phyloP scores from a whole-genome alignment of 164 flowering plant genomes.

The Vitis amurensis region DNA sequence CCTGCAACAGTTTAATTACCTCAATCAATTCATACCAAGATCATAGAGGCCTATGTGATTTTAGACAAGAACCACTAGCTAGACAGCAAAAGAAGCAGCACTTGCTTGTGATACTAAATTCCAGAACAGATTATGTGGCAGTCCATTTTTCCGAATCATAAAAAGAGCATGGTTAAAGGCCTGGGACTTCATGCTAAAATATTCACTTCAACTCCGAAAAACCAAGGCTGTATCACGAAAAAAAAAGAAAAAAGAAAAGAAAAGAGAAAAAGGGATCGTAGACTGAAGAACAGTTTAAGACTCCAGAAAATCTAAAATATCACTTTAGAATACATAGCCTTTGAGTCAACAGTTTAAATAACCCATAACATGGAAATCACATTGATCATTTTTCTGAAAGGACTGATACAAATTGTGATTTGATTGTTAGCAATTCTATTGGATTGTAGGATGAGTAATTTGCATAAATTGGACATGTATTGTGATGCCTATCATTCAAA shows the following conservation, averaged over 20 bases:
- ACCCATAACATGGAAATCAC: neutral
- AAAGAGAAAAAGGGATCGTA: too few relatives aligned
- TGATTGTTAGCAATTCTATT: neutral
- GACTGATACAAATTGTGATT: neutral
- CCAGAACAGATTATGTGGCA: neutral
- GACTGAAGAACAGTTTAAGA: too few relatives aligned
- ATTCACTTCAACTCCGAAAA: too few relatives aligned
- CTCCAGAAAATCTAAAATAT: too few relatives aligned
- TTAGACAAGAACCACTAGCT: too few relatives aligned
- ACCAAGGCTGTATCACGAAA: too few relatives aligned
- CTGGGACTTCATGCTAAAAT: too few relatives aligned
- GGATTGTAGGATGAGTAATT: neutral
- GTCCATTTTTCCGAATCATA: neutral
- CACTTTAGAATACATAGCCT: too few relatives aligned
- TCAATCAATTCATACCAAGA: slow-evolving; percentile 8
- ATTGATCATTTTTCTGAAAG: neutral
- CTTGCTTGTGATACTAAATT: neutral
- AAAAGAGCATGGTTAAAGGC: too few relatives aligned
- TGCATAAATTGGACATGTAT: neutral
- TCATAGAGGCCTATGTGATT: neutral
- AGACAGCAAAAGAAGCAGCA: neutral
- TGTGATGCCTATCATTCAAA: neutral
- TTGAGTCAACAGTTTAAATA: too few relatives aligned
- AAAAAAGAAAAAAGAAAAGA: too few relatives aligned
- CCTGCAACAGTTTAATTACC: slow-evolving; percentile 39